Conservation (phyloP, 2,329 filamentous ascomycete genomes). For the Ambrosiella cleistominuta region DNA sequence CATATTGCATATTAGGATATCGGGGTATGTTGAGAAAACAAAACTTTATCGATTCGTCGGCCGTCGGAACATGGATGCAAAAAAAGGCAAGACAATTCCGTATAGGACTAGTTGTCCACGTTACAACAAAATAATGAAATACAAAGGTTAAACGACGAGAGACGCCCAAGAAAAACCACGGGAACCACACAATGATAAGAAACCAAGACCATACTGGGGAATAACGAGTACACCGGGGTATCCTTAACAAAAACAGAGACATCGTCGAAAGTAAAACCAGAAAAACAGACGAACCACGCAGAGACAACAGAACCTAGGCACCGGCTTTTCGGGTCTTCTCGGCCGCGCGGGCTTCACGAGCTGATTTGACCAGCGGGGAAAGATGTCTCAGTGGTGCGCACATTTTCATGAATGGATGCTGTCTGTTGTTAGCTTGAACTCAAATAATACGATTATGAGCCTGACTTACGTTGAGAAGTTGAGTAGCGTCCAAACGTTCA, state of each 20-base stretch:
- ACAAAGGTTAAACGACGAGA: too few species aligned
- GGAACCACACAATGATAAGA: neutral
- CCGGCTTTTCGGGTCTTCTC: constrained; percentile 56
- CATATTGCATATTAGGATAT: neutral
- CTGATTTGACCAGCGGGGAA: constrained; percentile 71
- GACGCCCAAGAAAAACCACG: too few species aligned
- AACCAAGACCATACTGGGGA: neutral
- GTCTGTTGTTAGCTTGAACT: constrained; percentile 1
- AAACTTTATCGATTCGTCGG: neutral
- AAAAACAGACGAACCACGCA: neutral
- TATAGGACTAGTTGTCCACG: too few species aligned
- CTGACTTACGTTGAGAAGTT: constrained; percentile 65
- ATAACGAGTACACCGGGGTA: constrained; percentile 1
- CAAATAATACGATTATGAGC: constrained; percentile 17
- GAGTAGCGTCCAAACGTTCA: constrained; percentile 87
- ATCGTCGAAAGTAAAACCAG: neutral
- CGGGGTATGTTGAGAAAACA: neutral
- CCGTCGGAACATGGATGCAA: neutral
- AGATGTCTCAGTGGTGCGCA: constrained; percentile 61
- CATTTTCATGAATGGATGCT: constrained; percentile 68
- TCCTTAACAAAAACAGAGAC: neutral
- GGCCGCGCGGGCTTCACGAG: constrained; percentile 66
- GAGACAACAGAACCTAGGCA: neutral
- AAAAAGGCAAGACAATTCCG: neutral
- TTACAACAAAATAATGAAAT: too few species aligned